Base-by-base conservation (phyloP, 441 rosid genomes). In the Bocquillonia castaneifolia region DNA sequence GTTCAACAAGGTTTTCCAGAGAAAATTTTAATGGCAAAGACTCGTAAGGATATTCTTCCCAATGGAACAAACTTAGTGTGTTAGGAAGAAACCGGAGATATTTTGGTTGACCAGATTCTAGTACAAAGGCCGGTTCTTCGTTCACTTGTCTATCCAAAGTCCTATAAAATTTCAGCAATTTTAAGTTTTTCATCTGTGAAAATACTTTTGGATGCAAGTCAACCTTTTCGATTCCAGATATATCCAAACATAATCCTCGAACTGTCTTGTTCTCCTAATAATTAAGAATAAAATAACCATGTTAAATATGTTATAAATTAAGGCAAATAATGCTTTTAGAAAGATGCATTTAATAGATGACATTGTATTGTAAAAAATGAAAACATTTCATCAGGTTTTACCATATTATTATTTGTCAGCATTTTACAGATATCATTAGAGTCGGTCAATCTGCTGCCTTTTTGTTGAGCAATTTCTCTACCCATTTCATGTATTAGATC, bases 401-500 rank as follows among this genome's bases (percentile, higher is more conserved):
- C 82, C 68, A n/a, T n/a, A n/a, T 2, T 37, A 28, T 68, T 68
- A 22, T 37, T 58, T 18, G n/a, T 34, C 48, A 74, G 47, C 4
- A 70, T 26, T 31, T 40, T 22, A 40, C 0, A 6, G 18, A 69
- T 22, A 31, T 77, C 75, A 13, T 72, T 50, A 13, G 1, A 12
- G 20, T n/a, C 55, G 79, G 83, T 78, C 5, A 86, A 36, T 71
- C 85, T 73, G 55, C 78, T 76, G 22, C 83, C 74, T 29, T 77
- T 63, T 56, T 83, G 51, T 14, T 70, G 71, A 61, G 79, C 76
- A 61, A 85, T 77, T 10, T 75, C 78, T 52, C 68, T 68, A 20
- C 80, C 90, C 86, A 83, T 76, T 63, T 84, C 82, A 29, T 62
- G 78, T 6, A 82, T 77, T 63, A 82, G 64, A 71, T 67, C 70